phyloP scores from a whole-genome alignment of 2,329 filamentous ascomycete species.

The Emmonsiellopsis sp. region DNA sequence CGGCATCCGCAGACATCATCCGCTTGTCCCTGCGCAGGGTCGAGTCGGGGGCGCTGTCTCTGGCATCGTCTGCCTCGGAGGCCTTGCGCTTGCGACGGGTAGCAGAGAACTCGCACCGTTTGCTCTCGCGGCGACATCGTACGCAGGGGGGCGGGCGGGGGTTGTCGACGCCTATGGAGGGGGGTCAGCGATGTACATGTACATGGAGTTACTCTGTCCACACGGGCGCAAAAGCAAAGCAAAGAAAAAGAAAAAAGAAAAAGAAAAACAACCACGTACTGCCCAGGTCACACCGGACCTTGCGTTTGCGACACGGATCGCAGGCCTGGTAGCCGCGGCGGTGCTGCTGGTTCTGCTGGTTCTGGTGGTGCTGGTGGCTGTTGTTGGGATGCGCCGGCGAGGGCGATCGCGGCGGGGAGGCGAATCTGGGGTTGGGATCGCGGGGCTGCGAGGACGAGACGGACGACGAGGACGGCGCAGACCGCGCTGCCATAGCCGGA shows the following conservation, averaged over 20 bases:
- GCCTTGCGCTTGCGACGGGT: constrained; percentile 86
- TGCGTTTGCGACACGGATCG: constrained; percentile 41
- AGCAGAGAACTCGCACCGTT: constrained; percentile 94
- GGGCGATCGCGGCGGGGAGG: constrained; percentile 20
- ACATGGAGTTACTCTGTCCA: not conserved
- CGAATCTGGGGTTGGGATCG: constrained; percentile 19
- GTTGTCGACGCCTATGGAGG: constrained; percentile 61
- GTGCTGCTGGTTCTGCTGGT: constrained; percentile 33
- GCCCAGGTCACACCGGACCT: constrained; percentile 41
- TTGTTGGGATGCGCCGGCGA: constrained; percentile 16
- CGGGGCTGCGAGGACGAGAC: not conserved
- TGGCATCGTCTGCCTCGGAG: constrained; percentile 39
- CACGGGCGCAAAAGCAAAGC: not conserved
- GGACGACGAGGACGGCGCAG: not conserved
- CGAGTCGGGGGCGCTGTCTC: constrained; percentile 29
- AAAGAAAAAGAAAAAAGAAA: not conserved
- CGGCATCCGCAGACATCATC: constrained; percentile 44
- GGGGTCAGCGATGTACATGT: not conserved
- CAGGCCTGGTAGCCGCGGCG: constrained; percentile 42
- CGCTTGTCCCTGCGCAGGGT: constrained; percentile 36
- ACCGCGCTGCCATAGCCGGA: not conserved
- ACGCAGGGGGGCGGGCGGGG: constrained; percentile 90
- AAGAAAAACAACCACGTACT: constrained; percentile 25
- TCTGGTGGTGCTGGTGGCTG: too few relatives aligned
- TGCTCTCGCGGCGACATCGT: constrained; percentile 86